phyloP scores from a whole-genome alignment of 768 basidiomycete genomes.

The Boletus tylopilopsis region DNA sequence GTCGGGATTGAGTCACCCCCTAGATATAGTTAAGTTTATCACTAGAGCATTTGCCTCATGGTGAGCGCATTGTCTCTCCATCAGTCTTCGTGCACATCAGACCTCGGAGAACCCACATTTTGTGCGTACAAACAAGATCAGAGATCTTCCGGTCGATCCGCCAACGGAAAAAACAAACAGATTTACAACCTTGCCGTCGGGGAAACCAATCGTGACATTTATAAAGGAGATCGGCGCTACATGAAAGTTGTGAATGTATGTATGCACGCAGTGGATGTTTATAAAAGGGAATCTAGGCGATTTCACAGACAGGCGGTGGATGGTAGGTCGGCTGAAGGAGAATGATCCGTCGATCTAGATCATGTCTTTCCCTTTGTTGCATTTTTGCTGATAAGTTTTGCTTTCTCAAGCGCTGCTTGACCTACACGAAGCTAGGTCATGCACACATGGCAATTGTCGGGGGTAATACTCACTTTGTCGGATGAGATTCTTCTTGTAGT shows the following conservation, averaged over 20 bases:
- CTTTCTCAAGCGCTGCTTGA: constrained; percentile 86
- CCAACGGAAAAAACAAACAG: constrained; percentile 5
- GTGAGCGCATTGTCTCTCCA: constrained; percentile 23
- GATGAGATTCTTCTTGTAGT: constrained; percentile 88
- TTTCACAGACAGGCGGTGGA: constrained; percentile 7
- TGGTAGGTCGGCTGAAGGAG: not conserved
- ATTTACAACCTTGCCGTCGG: constrained; percentile 8
- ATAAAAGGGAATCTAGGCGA: constrained; percentile 10
- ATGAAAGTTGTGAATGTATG: constrained; percentile 7
- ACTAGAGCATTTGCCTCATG: constrained; percentile 20
- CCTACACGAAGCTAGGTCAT: constrained; percentile 39
- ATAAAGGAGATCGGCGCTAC: constrained; percentile 11
- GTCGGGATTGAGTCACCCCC: not conserved
- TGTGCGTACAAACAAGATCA: constrained; percentile 3
- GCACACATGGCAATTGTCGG: not conserved
- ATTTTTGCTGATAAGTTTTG: constrained; percentile 87
- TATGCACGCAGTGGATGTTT: constrained; percentile 15
- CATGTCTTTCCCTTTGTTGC: constrained; percentile 67
- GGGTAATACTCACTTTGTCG: constrained; percentile 58
- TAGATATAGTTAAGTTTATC: constrained; percentile 21
- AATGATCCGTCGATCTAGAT: constrained; percentile 4
- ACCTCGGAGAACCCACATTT: constrained; percentile 26
- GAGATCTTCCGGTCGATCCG: constrained; percentile 22
- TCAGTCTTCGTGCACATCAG: constrained; percentile 15
- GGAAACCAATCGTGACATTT: constrained; percentile 17